phyloP scores from a whole-genome alignment of 805 yeast species.

The Ogataea paradorogensis region DNA sequence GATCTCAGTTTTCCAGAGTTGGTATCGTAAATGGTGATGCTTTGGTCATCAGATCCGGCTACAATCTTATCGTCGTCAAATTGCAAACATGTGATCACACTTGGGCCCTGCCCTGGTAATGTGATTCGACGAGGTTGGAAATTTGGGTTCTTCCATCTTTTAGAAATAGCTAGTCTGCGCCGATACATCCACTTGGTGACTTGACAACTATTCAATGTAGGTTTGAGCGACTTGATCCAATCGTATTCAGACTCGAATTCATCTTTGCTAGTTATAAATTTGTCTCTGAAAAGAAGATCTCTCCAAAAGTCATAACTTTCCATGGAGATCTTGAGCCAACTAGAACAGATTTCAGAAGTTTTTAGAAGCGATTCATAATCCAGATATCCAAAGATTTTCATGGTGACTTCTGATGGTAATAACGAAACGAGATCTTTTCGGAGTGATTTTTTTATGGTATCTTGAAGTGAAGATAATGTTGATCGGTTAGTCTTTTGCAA shows the following conservation, averaged over 20 bases:
- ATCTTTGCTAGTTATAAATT: slow-evolving; percentile 45
- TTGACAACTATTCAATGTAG: slow-evolving; percentile 12
- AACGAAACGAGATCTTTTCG: slow-evolving; percentile 68
- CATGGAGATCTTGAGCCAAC: slow-evolving; percentile 68
- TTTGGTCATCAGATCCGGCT: slow-evolving; percentile 87
- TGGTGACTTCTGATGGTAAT: slow-evolving; percentile 73
- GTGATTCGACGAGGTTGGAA: slow-evolving; percentile 67
- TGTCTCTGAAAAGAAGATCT: slow-evolving; percentile 57
- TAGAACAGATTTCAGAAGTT: slow-evolving; percentile 60
- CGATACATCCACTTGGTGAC: slow-evolving; percentile 46
- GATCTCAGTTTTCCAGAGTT: slow-evolving; percentile 61
- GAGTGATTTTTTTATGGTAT: slow-evolving; percentile 50
- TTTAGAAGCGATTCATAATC: slow-evolving; percentile 61
- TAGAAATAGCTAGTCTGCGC: slow-evolving; percentile 52
- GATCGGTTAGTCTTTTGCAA: slow-evolving; percentile 57
- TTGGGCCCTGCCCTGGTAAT: slow-evolving; percentile 64
- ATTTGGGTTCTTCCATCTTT: slow-evolving; percentile 78
- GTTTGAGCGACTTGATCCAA: slow-evolving; percentile 14
- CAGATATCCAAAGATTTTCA: slow-evolving; percentile 60
- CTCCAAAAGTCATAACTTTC: slow-evolving; percentile 69
- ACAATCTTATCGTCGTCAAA: slow-evolving; percentile 87
- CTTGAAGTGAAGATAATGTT: slow-evolving; percentile 58
- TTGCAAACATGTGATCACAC: slow-evolving; percentile 92
- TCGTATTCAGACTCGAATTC: slow-evolving; percentile 39
- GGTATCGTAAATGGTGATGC: slow-evolving; percentile 78